phyloP scores from a whole-genome alignment of 176 grass and related monocot genomes.

The Melocanna baccifera region DNA sequence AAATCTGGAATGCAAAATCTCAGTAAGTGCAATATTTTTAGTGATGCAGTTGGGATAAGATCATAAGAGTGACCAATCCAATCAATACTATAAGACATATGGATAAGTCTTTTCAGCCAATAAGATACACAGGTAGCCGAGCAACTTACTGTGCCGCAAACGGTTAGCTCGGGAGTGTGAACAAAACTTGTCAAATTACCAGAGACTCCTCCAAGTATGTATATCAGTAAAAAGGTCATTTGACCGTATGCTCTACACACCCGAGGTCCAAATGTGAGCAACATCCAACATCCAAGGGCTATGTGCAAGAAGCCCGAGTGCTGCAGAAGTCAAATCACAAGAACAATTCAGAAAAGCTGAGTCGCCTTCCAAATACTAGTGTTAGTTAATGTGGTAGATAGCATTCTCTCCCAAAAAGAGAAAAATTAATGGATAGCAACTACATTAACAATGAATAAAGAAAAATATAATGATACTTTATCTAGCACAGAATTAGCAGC shows the following conservation, averaged over 20 bases:
- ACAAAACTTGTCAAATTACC: constrained; percentile 77
- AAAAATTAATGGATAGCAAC: background rate
- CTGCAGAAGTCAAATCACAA: constrained; percentile 36
- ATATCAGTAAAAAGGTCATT: constrained; percentile 72
- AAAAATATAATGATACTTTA: background rate
- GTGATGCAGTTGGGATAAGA: background rate
- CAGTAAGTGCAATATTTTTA: background rate
- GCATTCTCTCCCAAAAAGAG: too few relatives aligned
- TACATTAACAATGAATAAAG: background rate
- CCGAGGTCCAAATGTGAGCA: constrained; percentile 65
- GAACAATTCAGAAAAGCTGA: constrained; percentile 25
- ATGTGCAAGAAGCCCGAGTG: constrained; percentile 79
- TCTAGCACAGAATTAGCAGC: constrained; percentile 2
- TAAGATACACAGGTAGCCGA: background rate
- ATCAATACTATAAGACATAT: background rate
- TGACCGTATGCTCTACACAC: constrained; percentile 68
- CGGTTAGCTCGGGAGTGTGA: constrained; percentile 78
- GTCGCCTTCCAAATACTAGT: background rate
- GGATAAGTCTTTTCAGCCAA: background rate
- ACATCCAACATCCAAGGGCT: constrained; percentile 64
- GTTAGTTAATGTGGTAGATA: background rate
- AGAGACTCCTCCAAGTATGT: constrained; percentile 76
- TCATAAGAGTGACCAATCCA: background rate
- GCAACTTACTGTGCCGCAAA: constrained; percentile 77
- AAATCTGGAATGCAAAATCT: background rate